Evolutionary conservation across 352 stramenopile species (phyloP).

Genomic region (Phytophthora sojae): DNA sequence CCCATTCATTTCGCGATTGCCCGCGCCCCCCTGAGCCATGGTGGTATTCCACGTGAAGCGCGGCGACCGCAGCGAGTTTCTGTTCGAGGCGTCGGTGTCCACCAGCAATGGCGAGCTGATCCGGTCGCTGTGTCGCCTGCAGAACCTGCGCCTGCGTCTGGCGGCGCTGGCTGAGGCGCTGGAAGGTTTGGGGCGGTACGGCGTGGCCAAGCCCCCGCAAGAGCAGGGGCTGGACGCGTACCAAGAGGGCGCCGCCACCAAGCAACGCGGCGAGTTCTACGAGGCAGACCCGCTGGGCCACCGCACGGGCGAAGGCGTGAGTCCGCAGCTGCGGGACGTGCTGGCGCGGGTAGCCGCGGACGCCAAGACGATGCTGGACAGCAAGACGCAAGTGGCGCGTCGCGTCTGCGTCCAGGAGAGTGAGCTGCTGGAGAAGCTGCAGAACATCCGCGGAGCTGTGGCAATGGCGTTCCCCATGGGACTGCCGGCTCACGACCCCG

Average conservation of each 20-base stretch:
- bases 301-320: slow-evolving; percentile 90
- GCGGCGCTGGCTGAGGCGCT: slow-evolving; percentile 78
- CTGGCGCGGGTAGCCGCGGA: slow-evolving; percentile 81
- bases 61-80: slow-evolving; percentile 90
- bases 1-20: neutral
- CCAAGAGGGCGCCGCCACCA: slow-evolving; percentile 55
- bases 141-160: slow-evolving; percentile 86
- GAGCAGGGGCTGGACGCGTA: slow-evolving; percentile 92
- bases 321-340: slow-evolving; percentile 80
- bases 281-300: slow-evolving; percentile 85
- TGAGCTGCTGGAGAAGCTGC: slow-evolving; percentile 92
- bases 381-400: slow-evolving; percentile 69
- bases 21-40: slow-evolving; percentile 51
- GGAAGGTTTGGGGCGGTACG: slow-evolving; percentile 81
- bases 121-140: slow-evolving; percentile 79
- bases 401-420: slow-evolving; percentile 66
- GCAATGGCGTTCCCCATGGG: slow-evolving; percentile 97
- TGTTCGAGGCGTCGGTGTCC: slow-evolving; percentile 85
- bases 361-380: slow-evolving; percentile 77
- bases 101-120: slow-evolving; percentile 89
- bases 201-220: slow-evolving; percentile 84
- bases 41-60: slow-evolving; percentile 92
- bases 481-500: slow-evolving; percentile 90
- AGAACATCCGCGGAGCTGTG: slow-evolving; percentile 92
- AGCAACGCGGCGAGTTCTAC: slow-evolving; percentile 84